A percentile compares a stretch with the other conserved stretches of the same genome.
Conservation (phyloP, 1,284 basidiomycete species). For the Phellopilus nigrolimitatus region DNA sequence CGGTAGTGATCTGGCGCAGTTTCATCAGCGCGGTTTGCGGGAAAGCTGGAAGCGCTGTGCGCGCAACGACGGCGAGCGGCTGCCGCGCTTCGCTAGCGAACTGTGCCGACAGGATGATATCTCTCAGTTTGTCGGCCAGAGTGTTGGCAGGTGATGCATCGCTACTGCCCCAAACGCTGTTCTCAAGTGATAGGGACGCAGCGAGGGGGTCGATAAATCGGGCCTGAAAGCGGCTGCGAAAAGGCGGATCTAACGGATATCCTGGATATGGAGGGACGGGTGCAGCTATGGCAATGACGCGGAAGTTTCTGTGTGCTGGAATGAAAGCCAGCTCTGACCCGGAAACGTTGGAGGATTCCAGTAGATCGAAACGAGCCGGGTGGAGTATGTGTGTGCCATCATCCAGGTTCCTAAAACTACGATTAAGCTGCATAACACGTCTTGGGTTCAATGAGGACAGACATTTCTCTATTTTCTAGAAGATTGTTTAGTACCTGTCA, state of each 20-base stretch:
- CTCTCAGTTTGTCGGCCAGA: constrained; percentile 39
- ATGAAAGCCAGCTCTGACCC: constrained; percentile 38
- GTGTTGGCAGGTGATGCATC: neutral
- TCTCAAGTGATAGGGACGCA: constrained; percentile 43
- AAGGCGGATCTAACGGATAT: constrained; percentile 63
- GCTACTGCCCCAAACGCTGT: neutral
- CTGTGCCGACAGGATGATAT: constrained; percentile 56
- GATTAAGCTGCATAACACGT: no score
- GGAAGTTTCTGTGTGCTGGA: constrained; percentile 57
- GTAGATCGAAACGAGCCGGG: constrained; percentile 48
- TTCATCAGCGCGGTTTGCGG: constrained; percentile 58
- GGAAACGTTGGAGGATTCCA: constrained; percentile 30
- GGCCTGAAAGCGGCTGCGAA: constrained; percentile 63
- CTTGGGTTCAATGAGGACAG: no score
- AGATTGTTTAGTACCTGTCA: constrained; percentile 64
- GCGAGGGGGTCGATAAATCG: constrained; percentile 60
- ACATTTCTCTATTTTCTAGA: constrained; percentile 66
- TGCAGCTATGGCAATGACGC: constrained; percentile 60
- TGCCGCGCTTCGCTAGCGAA: constrained; percentile 53
- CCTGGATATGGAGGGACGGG: constrained; percentile 64
- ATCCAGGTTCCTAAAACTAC: constrained; percentile 57
- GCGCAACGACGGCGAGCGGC: constrained; percentile 45
- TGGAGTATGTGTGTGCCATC: constrained; percentile 72
- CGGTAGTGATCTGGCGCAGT: constrained; percentile 38
- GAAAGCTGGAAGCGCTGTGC: constrained; percentile 50